Base-by-base conservation (phyloP, 805 yeast species). In the Cyberlindnera suaveolens region DNA sequence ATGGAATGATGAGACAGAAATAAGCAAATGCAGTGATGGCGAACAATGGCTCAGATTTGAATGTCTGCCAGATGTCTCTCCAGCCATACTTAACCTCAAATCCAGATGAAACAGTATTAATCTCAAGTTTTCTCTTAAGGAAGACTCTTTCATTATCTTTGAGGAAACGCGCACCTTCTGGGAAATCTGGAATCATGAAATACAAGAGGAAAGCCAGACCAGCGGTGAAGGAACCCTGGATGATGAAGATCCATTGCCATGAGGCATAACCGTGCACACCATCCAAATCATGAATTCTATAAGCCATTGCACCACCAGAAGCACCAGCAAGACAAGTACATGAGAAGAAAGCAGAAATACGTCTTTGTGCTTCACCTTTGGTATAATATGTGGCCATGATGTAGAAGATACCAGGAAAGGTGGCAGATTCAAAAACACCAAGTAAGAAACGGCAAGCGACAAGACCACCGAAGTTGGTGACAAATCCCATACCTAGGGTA, bases 11-110 rank as follows among this genome's bases (percentile, higher is more conserved):
- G 31, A 66, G 59, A 53, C 70, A 67, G 46, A 66, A 66, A 40
- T 65, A 54, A 1, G 68, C 64, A 11, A 60, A 46, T 3, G 69
- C 64, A 23, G 61, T 54, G 11, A 53, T 49, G 11, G 74, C 60
- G 45, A 70, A 79, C 32, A 84, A 69, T 60, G 85, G 85, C 39
- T 71, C 72, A 54, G 74, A 77, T 44, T 82, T 57, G 58, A 50
- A 50, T 6, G 45, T 36, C 13, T 43, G 23, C n/a, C 38, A 74
- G 79, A 58, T 56, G 50, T 66, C 70, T 43, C 54, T 61, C 50
- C 57, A 50, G 13, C 54, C 58, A 46, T 57, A 65, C 31, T 50
- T 49, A 54, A 61, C 60, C 17, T 65, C 68, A 36, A 52, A 66
- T 34, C 62, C 63, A 18, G 68, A 64, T 26, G 66, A 67, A 16